These are phyloP conservation scores for Saururus chinensis DNA, from an alignment of 164 flowering plant species.

Conservation along the genomic window DNA sequence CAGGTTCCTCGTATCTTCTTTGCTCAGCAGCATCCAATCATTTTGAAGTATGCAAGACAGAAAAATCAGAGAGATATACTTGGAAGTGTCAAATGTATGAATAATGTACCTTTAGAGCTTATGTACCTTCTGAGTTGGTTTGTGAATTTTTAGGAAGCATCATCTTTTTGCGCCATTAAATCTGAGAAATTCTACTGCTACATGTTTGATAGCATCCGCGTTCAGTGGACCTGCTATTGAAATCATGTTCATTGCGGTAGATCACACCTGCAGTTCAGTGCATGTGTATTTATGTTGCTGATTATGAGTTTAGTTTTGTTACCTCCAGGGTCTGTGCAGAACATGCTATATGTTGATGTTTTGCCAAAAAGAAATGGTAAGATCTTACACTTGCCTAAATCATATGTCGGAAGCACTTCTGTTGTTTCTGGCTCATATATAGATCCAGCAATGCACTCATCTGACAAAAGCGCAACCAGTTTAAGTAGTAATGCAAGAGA, in stretches of 20 bases:
- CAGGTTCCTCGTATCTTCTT: background rate
- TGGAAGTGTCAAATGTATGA: background rate
- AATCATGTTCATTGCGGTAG: background rate
- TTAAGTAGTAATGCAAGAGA: background rate
- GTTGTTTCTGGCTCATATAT: conserved; percentile 7
- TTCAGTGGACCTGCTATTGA: background rate
- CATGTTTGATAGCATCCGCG: background rate
- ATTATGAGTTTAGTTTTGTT: background rate
- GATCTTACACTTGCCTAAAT: conserved; percentile 1
- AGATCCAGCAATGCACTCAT: background rate
- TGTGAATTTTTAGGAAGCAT: background rate
- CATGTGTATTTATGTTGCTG: background rate
- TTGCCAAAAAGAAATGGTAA: conserved; percentile 4
- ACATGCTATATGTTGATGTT: background rate
- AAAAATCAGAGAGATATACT: background rate
- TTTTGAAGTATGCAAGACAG: too few species aligned
- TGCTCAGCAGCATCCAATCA: background rate
- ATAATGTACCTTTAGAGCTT: background rate
- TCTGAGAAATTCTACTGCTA: background rate
- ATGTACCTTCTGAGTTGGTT: background rate
- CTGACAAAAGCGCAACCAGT: background rate
- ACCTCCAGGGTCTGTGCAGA: conserved; percentile 1
- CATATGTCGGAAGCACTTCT: background rate
- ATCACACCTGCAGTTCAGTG: background rate
- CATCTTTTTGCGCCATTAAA: background rate